A percentile compares a stretch with the other conserved stretches of the same genome.
phyloP scores from a whole-genome alignment of 495 filamentous ascomycete genomes.

The Jackrogersella minutella region DNA sequence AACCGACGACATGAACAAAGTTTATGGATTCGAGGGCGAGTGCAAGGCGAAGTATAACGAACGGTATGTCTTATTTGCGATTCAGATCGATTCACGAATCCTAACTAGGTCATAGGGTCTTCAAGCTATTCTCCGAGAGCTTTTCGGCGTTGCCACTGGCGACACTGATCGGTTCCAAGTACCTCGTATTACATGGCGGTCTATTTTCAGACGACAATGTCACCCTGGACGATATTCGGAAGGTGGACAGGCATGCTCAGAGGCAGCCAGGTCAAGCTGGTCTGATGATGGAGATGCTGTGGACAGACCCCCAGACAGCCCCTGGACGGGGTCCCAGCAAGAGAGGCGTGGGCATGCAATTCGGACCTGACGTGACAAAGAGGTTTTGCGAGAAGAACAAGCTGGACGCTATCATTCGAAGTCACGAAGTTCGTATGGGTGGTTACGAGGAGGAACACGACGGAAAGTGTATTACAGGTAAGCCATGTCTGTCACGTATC shows the following conservation, averaged over 20 bases:
- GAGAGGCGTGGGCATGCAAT: constrained; percentile 94
- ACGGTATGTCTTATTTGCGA: constrained; percentile 49
- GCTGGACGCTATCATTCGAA: constrained; percentile 92
- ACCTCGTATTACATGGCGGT: constrained; percentile 92
- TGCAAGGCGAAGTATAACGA: constrained; percentile 98
- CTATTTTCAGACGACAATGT: constrained; percentile 97
- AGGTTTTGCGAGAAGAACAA: constrained; percentile 96
- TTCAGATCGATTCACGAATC: background rate
- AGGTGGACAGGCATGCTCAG: constrained; percentile 89
- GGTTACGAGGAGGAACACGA: constrained; percentile 98
- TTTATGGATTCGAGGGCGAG: constrained; percentile 98
- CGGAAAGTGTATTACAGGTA: constrained; percentile 93
- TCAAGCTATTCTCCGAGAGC: constrained; percentile 98
- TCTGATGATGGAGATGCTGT: constrained; percentile 99
- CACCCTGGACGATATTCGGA: constrained; percentile 90
- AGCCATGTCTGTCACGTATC: constrained; percentile 16
- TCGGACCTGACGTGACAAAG: constrained; percentile 96
- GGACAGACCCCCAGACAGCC: constrained; percentile 91
- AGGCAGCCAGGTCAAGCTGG: constrained; percentile 94
- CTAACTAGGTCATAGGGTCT: constrained; percentile 60
- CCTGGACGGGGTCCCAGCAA: constrained; percentile 94
- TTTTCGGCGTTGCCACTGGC: constrained; percentile 95
- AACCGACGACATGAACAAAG: constrained; percentile 99
- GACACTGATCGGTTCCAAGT: constrained; percentile 90
- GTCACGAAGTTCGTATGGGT: constrained; percentile 97